Evolutionary conservation across 1,284 basidiomycete genomes (phyloP), one percentile per base, ranked within the genome.

Genomic region (Macrocybe sp.): DNA sequence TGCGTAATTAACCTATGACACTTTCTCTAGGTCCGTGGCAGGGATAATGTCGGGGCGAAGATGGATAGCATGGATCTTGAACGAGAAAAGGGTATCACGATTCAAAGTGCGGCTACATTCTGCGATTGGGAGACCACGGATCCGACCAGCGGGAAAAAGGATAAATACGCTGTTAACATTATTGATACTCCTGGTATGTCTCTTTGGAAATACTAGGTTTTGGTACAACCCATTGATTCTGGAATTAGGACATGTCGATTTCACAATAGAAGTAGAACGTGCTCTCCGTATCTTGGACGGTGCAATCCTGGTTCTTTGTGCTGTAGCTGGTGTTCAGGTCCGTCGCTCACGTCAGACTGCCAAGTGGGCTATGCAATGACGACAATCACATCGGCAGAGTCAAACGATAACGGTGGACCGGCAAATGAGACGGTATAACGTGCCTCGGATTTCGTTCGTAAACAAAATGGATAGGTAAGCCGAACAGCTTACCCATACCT

Each of bases 11-110:
- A 31, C 12, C n/a, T 31, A 37, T 22, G 22, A 2, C 22, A 22
- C 22, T 40, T 38, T 9, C 41, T 46, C 16, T 56, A 89, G 87
- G 87, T 91, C 55, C 79, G 97, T 57, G 97, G 97, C 37, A 80
- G 89, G 47, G 96, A 99, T 67, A 85, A 87, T 44, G 94, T 99
- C 22, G 97, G 96, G 44, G 97, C 96, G 22, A 99, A 99, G 76
- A 99, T 99, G 97, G 96, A 99, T 70, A 92, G 88, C 61, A 99
- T 99, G 96, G 97, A 99, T 59, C 77, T 99, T 6, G 97, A 99
- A 67, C 78, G 96, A 43, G 97, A 99, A 70, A 99, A 99, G 72
- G 97, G 96, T 42, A 99, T 99, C 62, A 99, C 97, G 30, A 99
- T 99, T 56, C 96, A 99, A 70, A 94, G 90, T 60, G 96, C 97